Evolutionary conservation across 306 rosid genomes (phyloP), one percentile per base, ranked within the genome.

Genomic region (Bauhinia variegata): DNA sequence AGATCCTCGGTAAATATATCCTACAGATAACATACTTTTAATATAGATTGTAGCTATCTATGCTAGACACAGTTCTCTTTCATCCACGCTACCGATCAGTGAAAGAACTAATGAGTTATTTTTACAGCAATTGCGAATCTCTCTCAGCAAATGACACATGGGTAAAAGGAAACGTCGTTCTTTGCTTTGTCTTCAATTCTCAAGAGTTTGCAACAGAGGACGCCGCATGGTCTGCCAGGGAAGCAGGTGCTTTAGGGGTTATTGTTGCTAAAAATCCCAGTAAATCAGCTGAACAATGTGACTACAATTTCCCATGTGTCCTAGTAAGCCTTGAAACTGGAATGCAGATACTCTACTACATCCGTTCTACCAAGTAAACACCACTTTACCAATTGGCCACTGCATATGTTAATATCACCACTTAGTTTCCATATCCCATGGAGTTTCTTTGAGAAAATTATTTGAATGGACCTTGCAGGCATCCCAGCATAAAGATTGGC

Each of bases 341-440:
- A 69, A 77, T 70, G 57, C 46, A 76, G 58, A 78, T 82, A 39
- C 75, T 78, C 37, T 41, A 54, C 71, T 78, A 82, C 63, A 60
- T 74, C 31, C 80, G 83, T 47, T 78, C 86, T 32, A 78, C 83
- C 44, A 77, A 72, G 85, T 77, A 76, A n/a, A 17, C 19, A 3
- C 8, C 49, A 16, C 9, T 18, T 23, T 41, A 39, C 8, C 62
- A 11, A 28, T n/a, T n/a, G n/a, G n/a, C n/a, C n/a, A n/a, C 34
- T 31, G 16, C 52, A 33, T 10, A 49, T 33, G 58, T 19, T 34
- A 19, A 59, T 32, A 37, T 38, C 52, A 70, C 5, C 39, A 30
- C 14, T 38, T 52, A 5, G 18, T 49, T 59, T 51, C 11, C 37
- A 36, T 9, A n/a, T 50, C 23, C n/a, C 38, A 33, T 14, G 11